Base-by-base conservation (phyloP, 306 rosid genomes). In the Vicia faba region DNA sequence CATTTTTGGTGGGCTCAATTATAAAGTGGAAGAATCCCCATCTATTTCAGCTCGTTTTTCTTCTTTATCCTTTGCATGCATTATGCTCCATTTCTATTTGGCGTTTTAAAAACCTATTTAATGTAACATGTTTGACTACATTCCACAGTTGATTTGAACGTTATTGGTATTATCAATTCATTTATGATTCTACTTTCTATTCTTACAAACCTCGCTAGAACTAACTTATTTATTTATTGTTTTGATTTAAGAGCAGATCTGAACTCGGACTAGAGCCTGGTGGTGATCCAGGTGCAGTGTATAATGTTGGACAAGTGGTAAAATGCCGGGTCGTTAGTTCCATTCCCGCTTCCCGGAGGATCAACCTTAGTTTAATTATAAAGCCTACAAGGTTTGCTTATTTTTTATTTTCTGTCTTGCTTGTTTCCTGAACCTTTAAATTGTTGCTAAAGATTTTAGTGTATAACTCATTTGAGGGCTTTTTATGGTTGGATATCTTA, bases 211-310 rank as follows among this genome's bases (percentile, higher is more conserved):
- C 31, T 38, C 39, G n/a, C 50, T 45, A 18, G 48, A 62, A 28
- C 14, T 73, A 46, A n/a, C 33, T 66, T 64, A 66, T 60, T 66
- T 64, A 66, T 60, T 77, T 43, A 58, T 46, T 78, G 25, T 69
- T 73, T 68, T 62, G 16, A 68, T 80, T 49, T 59, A 80, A 51
- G 66, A 66, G 66, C 91, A 92, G 98, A 78, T 84, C 91, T 75
- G 97, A 93, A 82, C 96, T 93, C 16, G 96, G 89, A 69, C 61
- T 93, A 73, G 96, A 88, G 78, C 84, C 96, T 36, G 97, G 96
- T 70, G 78, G 75, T 61, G 87, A 83, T 79, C 93, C 98, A 33
- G 73, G 78, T 82, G 73, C 77, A 15, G 77, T 83, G 56, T 92
- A 86, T 76, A 91, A 84, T 80, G 89, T 86, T 64, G 98, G 93